A percentile compares a stretch with the other conserved stretches of the same genome.
These are phyloP conservation scores for Aphanomyces invadans DNA, from an alignment of 352 stramenopile species.

Conservation along the genomic window DNA sequence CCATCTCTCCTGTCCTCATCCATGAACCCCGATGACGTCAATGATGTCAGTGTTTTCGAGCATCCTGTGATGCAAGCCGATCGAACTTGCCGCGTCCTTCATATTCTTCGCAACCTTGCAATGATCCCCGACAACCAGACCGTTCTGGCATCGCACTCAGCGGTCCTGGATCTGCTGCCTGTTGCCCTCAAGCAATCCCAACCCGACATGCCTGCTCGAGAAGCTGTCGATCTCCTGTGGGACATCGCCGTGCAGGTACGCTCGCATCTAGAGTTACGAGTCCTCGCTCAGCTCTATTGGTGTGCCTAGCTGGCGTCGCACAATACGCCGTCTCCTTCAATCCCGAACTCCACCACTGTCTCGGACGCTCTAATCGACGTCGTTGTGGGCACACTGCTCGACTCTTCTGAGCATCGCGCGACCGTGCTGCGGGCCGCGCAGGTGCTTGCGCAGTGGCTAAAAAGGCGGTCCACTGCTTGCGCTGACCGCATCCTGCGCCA, in stretches of 20 bases:
- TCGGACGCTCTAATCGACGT: neutral
- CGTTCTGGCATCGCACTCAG: conserved; percentile 52
- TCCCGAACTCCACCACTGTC: too few relatives aligned
- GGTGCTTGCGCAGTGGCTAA: neutral
- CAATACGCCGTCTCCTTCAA: neutral
- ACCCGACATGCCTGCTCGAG: conserved; percentile 33
- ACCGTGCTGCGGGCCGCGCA: neutral
- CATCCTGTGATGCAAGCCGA: conserved; percentile 53
- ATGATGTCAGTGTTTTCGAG: conserved; percentile 34
- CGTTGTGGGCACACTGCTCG: neutral
- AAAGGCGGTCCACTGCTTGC: neutral
- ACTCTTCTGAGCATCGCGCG: neutral
- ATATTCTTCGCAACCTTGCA: conserved; percentile 71
- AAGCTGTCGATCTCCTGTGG: conserved; percentile 60
- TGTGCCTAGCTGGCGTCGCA: neutral
- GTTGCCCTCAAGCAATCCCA: conserved; percentile 45
- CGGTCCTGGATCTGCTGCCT: conserved; percentile 47
- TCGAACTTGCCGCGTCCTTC: conserved; percentile 47
- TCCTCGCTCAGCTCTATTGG: neutral
- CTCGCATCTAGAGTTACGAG: neutral
- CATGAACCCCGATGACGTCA: neutral
- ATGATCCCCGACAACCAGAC: conserved; percentile 67
- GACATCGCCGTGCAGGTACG: conserved; percentile 41
- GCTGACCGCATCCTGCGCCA: neutral
- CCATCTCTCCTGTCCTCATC: neutral